Conservation (phyloP, 2,329 filamentous ascomycete species). For the Capronia americana region DNA sequence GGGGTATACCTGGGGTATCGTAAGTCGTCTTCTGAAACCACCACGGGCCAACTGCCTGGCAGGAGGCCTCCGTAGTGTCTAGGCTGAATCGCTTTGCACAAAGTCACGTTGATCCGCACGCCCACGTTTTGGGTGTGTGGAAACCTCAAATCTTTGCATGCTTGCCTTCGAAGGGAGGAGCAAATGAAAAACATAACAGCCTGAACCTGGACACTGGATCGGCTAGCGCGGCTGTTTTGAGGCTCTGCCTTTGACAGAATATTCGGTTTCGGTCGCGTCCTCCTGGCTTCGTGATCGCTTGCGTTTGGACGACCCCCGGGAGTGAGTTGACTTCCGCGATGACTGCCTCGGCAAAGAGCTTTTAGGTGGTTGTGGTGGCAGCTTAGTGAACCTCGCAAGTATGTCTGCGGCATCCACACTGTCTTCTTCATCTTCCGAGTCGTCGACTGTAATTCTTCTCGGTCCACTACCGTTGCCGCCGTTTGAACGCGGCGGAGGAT, state of each 20-base stretch:
- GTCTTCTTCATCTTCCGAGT: constrained; percentile 3
- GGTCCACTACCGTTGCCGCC: not conserved
- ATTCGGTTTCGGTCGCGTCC: not conserved
- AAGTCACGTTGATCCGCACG: not conserved
- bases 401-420: not conserved
- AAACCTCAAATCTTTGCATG: not conserved
- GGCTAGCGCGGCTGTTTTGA: not conserved
- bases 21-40: not conserved
- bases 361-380: not conserved
- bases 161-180: not conserved
- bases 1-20: not conserved
- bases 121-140: not conserved
- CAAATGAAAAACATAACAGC: not conserved
- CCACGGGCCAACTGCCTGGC: not conserved
- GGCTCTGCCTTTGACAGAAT: not conserved
- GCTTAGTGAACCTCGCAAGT: not conserved
- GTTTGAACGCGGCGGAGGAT: not conserved
- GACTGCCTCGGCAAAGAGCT: not conserved
- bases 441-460: not conserved
- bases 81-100: not conserved
- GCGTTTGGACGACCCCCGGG: constrained; percentile 5
- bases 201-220: not conserved
- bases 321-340: not conserved
- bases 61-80: not conserved
- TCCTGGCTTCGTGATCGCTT: not conserved